Base-by-base conservation (phyloP, 2,329 filamentous ascomycete species). In the Ilyonectria sp. region DNA sequence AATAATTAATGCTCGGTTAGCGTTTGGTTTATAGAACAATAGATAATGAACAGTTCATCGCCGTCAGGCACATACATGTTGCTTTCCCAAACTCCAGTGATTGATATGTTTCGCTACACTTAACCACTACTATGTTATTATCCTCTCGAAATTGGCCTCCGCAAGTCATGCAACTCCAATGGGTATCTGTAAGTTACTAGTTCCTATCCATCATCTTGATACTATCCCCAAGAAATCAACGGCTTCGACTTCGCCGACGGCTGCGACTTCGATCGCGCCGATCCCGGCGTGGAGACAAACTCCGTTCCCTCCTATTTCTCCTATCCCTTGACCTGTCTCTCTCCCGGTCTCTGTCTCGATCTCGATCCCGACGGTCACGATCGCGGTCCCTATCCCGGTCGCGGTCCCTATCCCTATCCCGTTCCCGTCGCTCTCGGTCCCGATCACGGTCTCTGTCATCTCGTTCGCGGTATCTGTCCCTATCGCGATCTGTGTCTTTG, bases 171-270 rank as follows among this genome's bases (percentile, higher is more conserved):
- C 50, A 53, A 33, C 46, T 67, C 46, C 23, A 37, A 61, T 33
- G 66, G 73, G 70, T 75, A 75, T 75, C 63, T 70, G 44, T 35
- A 43, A 55, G 31, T n/a, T 61, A 40, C 17, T 55, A 13, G 37
- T 17, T 31, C 26, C 29, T 33, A 54, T 67, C 23, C 43, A 19
- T 11, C n/a, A 23, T 33, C 11, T 29, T 58, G 37, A 44, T 23
- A 7, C 26, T 43, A n/a, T 43, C 40, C 35, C 10, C n/a, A 17
- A 35, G 13, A 43, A 49, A 9, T 80, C 63, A 78, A 76, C 60
- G 78, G 79, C 53, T 82, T 77, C 43, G 79, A 76, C 64, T 86
- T 81, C 78, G 83, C 76, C 72, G 81, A 79, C 77, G 83, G 75
- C 62, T 81, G 75, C 73, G 78, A 77, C 67, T 86, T 78, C 75